Conservation (phyloP, 371 early-diverging fungal species). For the Sporodiniella umbellata region DNA sequence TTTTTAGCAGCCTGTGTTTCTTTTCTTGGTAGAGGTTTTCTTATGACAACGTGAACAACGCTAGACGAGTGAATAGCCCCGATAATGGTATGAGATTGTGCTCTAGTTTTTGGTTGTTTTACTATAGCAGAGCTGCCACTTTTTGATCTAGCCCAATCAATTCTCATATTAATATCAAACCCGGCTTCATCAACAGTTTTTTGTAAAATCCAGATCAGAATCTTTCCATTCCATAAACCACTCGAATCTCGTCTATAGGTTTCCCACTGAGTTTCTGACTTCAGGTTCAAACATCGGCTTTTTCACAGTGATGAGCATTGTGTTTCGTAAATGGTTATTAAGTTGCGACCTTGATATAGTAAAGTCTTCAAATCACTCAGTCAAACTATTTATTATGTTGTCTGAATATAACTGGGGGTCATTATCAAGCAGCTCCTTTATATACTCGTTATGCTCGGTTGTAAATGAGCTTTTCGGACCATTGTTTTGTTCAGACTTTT, state of each 20-base stretch:
- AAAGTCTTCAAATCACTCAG: constrained; percentile 10
- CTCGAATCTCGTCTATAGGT: constrained; percentile 5
- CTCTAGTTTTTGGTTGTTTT: constrained; percentile 3
- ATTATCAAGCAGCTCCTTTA: constrained; percentile 10
- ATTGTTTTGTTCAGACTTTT: constrained; percentile 6
- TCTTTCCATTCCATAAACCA: constrained; percentile 8
- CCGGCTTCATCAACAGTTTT: constrained; percentile 9
- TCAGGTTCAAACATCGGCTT: constrained; percentile 11
- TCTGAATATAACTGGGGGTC: constrained; percentile 10
- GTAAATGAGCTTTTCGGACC: constrained; percentile 10
- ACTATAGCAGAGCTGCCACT: constrained; percentile 6
- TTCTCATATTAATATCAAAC: constrained; percentile 11
- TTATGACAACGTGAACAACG: constrained; percentile 6
- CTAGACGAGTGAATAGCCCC: constrained; percentile 8
- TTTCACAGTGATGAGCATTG: constrained; percentile 12
- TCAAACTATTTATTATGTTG: constrained; percentile 12
- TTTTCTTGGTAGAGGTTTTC: constrained; percentile 2
- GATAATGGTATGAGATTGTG: constrained; percentile 6
- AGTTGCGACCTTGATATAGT: constrained; percentile 10
- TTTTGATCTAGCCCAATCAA: constrained; percentile 6
- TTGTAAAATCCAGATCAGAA: constrained; percentile 7
- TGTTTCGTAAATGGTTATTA: constrained; percentile 11
- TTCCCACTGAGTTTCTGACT: constrained; percentile 7
- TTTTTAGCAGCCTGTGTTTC: neutral
- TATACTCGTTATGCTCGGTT: constrained; percentile 9